Evolutionary conservation across 106 monocot genomes (phyloP), one percentile per base, ranked within the genome.

Genomic region (Allium cepa): DNA sequence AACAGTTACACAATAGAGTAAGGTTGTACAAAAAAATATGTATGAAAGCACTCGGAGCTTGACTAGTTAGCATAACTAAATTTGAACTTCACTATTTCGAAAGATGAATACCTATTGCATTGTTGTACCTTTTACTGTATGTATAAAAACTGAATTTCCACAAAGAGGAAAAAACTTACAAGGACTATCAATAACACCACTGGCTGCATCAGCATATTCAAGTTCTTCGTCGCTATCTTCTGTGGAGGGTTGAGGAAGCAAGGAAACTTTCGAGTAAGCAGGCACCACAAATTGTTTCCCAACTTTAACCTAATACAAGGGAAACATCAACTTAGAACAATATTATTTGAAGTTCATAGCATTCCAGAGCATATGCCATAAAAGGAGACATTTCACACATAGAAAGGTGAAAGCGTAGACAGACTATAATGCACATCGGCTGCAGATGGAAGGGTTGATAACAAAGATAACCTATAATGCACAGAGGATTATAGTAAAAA

Each of bases 151-250:
- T 36, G 36, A 51, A 13, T 70, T 17, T 14, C 63, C 3, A 7
- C 48, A 56, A 72, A 71, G 17, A 3, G 47, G 12, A 59, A 62
- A 65, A 52, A 56, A 55, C 57, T 86, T 86, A 92, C 89, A 81
- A 77, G 78, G 84, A 73, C 80, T 92, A 46, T 86, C 85, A 47
- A 84, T 69, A 72, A 87, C 73, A 68, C 81, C 82, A 71, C 66
- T 80, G 52, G 56, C 86, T n/a, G 75, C 47, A 84, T 93, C 99
- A 73, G 90, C 99, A 72, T 87, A 99, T 70, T 99, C 99, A 56
- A 97, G 92, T 75, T 97, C 97, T 61, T 97, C 97, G 77, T 97
- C 97, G 66, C 97, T 97, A 18, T 97, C 97, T 71, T 87, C 78
- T 50, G 76, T 84, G 55, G 78, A 85, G 62, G 99, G 99, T 69